Percentiles rank a stretch among this genome's conserved stretches.
Conservation (phyloP, 768 basidiomycete species). For the Terana coerulea region DNA sequence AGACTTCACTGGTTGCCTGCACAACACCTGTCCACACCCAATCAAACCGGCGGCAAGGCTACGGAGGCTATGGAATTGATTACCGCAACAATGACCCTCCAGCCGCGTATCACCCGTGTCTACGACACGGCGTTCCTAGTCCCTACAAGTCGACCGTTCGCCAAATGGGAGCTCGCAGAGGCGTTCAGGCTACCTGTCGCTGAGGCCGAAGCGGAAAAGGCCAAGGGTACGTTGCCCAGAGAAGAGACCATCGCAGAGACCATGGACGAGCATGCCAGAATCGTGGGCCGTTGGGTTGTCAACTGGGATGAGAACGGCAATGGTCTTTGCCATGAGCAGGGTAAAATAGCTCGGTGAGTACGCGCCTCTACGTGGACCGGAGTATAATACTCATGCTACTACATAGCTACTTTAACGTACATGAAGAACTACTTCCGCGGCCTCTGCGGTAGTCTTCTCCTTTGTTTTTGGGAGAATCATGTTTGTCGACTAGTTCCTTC, state of each 20-base stretch:
- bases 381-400: not conserved
- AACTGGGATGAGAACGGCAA: constrained; percentile 65
- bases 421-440: constrained; percentile 40
- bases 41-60: constrained; percentile 8
- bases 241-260: constrained; percentile 86
- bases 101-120: constrained; percentile 61
- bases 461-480: too few relatives aligned
- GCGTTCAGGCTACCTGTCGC: constrained; percentile 42
- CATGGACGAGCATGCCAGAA: constrained; percentile 47
- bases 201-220: constrained; percentile 32
- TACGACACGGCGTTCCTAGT: constrained; percentile 74
- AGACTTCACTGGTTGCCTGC: constrained; percentile 49
- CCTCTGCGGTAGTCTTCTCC: not conserved
- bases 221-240: constrained; percentile 34
- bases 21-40: constrained; percentile 32
- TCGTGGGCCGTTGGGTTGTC: constrained; percentile 77
- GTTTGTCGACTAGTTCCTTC: too few relatives aligned
- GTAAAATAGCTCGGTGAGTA: constrained; percentile 62
- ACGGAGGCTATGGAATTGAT: constrained; percentile 63
- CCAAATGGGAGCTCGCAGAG: constrained; percentile 75
- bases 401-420: constrained; percentile 47
- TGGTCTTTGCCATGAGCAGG: constrained; percentile 61
- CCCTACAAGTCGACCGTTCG: constrained; percentile 63
- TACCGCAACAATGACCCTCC: constrained; percentile 58
- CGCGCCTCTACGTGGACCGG: not conserved